Conservation (phyloP, 306 rosid genomes). For the Alnus rubra region DNA sequence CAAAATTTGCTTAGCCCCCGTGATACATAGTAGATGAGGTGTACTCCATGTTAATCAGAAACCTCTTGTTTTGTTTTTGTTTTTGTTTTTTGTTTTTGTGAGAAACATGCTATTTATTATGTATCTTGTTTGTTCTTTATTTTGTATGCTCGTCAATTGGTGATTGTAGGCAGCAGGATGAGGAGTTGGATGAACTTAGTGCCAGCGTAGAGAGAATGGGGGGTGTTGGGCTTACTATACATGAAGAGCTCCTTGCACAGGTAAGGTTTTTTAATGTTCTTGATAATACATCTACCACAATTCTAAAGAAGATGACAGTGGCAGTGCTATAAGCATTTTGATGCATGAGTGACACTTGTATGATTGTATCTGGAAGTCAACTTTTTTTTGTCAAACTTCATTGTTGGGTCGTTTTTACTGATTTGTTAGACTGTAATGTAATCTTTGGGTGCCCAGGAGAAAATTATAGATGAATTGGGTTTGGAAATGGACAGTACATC, state of each 20-base stretch:
- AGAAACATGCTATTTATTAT: background rate
- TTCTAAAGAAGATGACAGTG: background rate
- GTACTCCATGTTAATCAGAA: background rate
- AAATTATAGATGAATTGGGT: slow-evolving; percentile 81
- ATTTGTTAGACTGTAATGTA: slow-evolving; percentile 9
- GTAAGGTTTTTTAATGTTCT: slow-evolving; percentile 42
- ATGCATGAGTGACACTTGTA: slow-evolving; percentile 18
- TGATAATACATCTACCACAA: background rate
- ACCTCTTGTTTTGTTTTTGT: background rate
- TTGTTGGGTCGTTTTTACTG: background rate
- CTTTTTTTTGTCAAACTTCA: background rate
- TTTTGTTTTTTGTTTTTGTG: background rate
- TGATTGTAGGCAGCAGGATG: slow-evolving; percentile 78
- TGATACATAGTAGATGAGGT: background rate
- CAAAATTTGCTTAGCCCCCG: background rate
- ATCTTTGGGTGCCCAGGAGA: slow-evolving; percentile 63
- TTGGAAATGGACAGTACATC: slow-evolving; percentile 92
- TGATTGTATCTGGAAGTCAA: background rate
- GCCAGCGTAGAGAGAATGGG: slow-evolving; percentile 91
- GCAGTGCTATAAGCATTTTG: slow-evolving; percentile 6
- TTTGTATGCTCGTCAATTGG: slow-evolving; percentile 26
- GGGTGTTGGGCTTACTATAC: slow-evolving; percentile 96
- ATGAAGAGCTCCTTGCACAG: slow-evolving; percentile 89
- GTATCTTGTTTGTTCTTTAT: slow-evolving; percentile 21
- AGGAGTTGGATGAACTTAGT: slow-evolving; percentile 94